phyloP scores from a whole-genome alignment of 768 basidiomycete species.

The Cyclocybe cylindracea region DNA sequence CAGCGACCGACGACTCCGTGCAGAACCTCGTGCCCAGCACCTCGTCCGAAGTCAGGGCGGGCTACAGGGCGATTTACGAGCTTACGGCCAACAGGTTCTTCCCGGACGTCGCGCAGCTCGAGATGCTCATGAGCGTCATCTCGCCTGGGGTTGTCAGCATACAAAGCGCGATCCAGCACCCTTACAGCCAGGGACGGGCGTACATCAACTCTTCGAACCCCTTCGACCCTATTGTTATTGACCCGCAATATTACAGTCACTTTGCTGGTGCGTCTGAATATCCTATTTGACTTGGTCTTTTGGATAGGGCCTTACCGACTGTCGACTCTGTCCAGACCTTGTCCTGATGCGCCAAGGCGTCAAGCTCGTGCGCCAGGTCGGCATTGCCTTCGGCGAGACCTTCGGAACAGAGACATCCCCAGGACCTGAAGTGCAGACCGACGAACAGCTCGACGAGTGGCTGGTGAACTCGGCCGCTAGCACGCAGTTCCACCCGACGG shows the following conservation, averaged over 20 bases:
- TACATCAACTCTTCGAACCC: constrained; percentile 63
- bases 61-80: constrained; percentile 56
- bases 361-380: constrained; percentile 58
- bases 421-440: constrained; percentile 38
- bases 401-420: constrained; percentile 32
- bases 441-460: constrained; percentile 59
- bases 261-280: constrained; percentile 36
- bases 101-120: constrained; percentile 50
- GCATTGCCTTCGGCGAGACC: constrained; percentile 44
- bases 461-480: constrained; percentile 35
- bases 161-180: constrained; percentile 67
- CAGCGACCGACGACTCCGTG: constrained; percentile 26
- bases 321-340: constrained; percentile 33
- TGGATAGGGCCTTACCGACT: background rate
- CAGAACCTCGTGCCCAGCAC: constrained; percentile 40
- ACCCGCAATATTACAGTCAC: constrained; percentile 68
- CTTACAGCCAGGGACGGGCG: constrained; percentile 62
- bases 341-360: constrained; percentile 56
- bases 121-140: constrained; percentile 48
- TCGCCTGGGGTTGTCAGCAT: constrained; percentile 40
- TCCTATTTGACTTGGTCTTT: background rate
- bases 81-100: constrained; percentile 39
- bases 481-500: constrained; percentile 60
- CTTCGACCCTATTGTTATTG: constrained; percentile 62
- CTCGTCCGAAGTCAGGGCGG: constrained; percentile 46